Base-by-base conservation (phyloP, 495 filamentous ascomycete genomes). In the Tuber melanosporum region DNA sequence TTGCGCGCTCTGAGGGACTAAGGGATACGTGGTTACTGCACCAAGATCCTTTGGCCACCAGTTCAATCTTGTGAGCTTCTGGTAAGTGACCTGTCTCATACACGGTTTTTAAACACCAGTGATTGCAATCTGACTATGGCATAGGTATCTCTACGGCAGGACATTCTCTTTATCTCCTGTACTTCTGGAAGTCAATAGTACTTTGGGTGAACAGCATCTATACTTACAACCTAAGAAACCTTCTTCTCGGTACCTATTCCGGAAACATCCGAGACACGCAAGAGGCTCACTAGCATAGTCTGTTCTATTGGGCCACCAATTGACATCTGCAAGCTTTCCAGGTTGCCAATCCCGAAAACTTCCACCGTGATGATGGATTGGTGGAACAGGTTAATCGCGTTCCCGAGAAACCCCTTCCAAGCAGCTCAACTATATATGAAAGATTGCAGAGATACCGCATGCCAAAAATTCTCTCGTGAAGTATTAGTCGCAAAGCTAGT, bases 151-250 rank as follows among this genome's bases (percentile, higher is more conserved):
- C 5, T 93, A 93, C 80, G 86, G 87, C 44, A 77, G 84, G 14
- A 78, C 87, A 5, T 86, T 86, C 69, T 82, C 86, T 10, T 86
- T 93, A 44, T 85, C 86, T 43, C 89, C 88, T 39, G 88, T 93
- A 82, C 87, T 94, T 45, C 77, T 92, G 17, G 91, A 94, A 82
- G 90, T 92, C 70, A 93, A 92, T 79, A 93, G 93, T 77, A 93
- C 91, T 0, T 92, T 91, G 80, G 88, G 87, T 76, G 91, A 93
- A 83, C 88, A 90, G 71, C 86, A 90, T 20, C 89, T 89, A 32
- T 32, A 32, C 32, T 32, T 32, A 32, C 32, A 32, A 32, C 32
- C 32, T 32, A 32, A 32, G 32, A 0, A 32, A 32, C 32, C 32
- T 26, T 36, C 26, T 36, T 36, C 57, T 17, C 26, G 12, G 12